Conservation (phyloP, 169 alveolate species). For the Plasmodium coatneyi region DNA sequence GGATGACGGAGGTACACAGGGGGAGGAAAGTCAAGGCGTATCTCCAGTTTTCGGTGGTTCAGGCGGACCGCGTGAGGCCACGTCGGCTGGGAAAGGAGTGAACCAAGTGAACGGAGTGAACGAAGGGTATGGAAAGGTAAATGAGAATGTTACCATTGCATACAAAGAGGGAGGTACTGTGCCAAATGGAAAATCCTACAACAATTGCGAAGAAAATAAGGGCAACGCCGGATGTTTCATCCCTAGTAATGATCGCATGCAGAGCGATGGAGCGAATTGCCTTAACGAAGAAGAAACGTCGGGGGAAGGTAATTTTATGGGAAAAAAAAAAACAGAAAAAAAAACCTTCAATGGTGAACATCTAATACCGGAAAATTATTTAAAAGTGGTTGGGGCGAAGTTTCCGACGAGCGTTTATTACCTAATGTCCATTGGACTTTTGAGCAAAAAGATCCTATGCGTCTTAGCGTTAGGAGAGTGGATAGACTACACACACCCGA, state of each 20-base stretch:
- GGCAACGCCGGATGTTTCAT: not conserved
- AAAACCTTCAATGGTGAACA: constrained; percentile 10
- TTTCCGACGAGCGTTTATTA: constrained; percentile 82
- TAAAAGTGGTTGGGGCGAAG: constrained; percentile 81
- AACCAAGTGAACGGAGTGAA: not conserved
- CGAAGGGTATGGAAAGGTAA: not conserved
- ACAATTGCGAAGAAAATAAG: not conserved
- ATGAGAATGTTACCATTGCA: not conserved
- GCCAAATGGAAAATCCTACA: not conserved
- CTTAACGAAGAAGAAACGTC: not conserved
- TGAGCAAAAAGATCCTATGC: constrained; percentile 79
- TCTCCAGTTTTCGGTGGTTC: not conserved
- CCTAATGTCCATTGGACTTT: constrained; percentile 79
- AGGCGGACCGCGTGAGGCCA: not conserved
- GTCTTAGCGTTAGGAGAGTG: constrained; percentile 84
- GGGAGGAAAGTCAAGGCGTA: not conserved
- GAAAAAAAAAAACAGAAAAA: not conserved
- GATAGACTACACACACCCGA: constrained; percentile 81
- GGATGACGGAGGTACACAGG: not conserved
- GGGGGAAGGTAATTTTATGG: not conserved
- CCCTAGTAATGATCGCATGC: not conserved
- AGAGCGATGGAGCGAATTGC: not conserved
- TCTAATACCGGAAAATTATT: constrained; percentile 76
- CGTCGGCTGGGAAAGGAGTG: not conserved
- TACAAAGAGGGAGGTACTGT: not conserved